A percentile compares a stretch with the other conserved stretches of the same genome.
phyloP scores from a whole-genome alignment of 257 asterid species.

The Mentha longifolia region DNA sequence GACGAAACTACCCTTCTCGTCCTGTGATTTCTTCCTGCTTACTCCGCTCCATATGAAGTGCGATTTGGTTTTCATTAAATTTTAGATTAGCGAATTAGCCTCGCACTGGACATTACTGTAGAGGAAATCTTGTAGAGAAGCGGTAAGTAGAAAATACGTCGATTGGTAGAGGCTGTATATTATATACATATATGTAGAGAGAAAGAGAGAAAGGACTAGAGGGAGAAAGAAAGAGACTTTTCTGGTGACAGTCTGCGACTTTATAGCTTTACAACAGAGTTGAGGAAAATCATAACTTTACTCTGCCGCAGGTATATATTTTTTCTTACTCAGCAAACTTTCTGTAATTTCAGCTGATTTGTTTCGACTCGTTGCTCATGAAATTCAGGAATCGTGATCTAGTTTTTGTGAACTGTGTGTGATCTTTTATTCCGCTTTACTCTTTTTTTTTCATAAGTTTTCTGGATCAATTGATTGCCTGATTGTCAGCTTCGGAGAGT shows the following conservation, averaged over 20 bases:
- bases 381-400: constrained; percentile 33
- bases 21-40: constrained; percentile 11
- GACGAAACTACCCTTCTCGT: constrained; percentile 32
- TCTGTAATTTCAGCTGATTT: constrained; percentile 17
- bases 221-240: constrained; percentile 39
- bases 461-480: constrained; percentile 5
- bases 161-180: not conserved
- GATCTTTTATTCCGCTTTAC: constrained; percentile 31
- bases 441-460: constrained; percentile 8
- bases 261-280: constrained; percentile 37
- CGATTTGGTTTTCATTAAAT: not conserved
- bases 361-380: constrained; percentile 19
- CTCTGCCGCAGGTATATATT: constrained; percentile 33
- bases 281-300: constrained; percentile 30
- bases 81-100: constrained; percentile 27
- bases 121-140: constrained; percentile 23
- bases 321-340: not conserved
- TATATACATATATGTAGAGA: not conserved
- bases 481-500: constrained; percentile 7
- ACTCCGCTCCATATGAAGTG: not conserved
- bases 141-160: not conserved
- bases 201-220: constrained; percentile 21
- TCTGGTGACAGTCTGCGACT: constrained; percentile 40
- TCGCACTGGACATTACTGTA: constrained; percentile 23
- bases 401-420: constrained; percentile 14